Base-by-base conservation (phyloP, 139 green algal species). In the Auxenochlorella pyrenoidosa region DNA sequence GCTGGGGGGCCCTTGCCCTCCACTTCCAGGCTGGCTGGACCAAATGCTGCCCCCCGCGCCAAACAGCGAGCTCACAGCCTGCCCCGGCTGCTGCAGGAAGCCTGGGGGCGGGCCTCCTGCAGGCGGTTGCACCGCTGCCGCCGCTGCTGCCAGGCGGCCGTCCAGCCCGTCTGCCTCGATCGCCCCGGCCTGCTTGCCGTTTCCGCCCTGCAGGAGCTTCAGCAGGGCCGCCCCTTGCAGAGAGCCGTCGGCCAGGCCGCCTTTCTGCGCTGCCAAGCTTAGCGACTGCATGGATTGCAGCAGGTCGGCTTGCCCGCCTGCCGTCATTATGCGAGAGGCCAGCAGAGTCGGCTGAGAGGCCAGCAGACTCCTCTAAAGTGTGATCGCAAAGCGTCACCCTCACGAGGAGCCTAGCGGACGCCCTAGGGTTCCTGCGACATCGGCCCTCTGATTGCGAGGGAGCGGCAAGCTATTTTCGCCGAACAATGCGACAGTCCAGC, bases 11-110 rank as follows among this genome's bases (percentile, higher is more conserved):
- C 4, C 34, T 28, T 47, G 38, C n/a, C 28, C 38, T 21, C 41
- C 30, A 43, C 80, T 8, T 41, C 79, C 59, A 13, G 58, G 21
- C 51, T 82, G 10, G 83, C 70, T 76, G 59, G 79, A 85, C 79
- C 79, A 83, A n/a, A 83, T 83, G 78, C 78, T 83, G 78, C 78
- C 78, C 12, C 78, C 78, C 1, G 51, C 78, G 24, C 78, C 78
- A 72, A 83, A 83, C 54, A 83, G 51, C 51, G 78, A 83, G 51
- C 78, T 71, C 5, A 83, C 78, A n/a, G 78, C 78, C 78, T 83
- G 78, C 78, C 72, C 78, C n/a, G 51, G 51, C 16, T 83, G 54
- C 28, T 47, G 43, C 22, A 28, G 18, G 78, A 44, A 60, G 24
- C 12, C n/a, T 6, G n/a, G 77, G 30, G 80, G 66, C 66, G 66